Conservation (phyloP, 2,329 filamentous ascomycete genomes). For the Colletotrichum orchidophilum region DNA sequence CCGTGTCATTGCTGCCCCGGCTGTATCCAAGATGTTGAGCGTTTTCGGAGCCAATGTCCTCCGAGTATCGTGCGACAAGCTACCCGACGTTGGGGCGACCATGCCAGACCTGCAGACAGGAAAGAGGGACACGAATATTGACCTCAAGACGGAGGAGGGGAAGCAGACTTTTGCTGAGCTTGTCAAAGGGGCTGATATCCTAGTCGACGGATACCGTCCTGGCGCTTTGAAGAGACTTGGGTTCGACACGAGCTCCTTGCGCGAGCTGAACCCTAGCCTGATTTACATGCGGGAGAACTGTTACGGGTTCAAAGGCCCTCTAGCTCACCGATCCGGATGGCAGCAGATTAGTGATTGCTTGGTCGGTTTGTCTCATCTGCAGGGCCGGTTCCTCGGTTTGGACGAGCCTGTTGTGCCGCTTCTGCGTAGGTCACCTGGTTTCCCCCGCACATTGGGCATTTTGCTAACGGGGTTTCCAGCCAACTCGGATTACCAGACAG, state of each 20-base stretch:
- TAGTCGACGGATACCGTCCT: constrained; percentile 47
- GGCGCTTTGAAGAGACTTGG: constrained; percentile 43
- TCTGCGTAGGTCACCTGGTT: constrained; percentile 25
- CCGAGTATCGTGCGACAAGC: constrained; percentile 37
- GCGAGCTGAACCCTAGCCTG: constrained; percentile 38
- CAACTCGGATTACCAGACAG: constrained; percentile 39
- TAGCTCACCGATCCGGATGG: constrained; percentile 45
- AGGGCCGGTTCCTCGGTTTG: constrained; percentile 49
- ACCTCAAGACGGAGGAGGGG: constrained; percentile 42
- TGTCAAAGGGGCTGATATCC: constrained; percentile 44
- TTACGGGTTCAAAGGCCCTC: constrained; percentile 46
- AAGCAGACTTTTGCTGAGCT: constrained; percentile 35
- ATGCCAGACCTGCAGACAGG: constrained; percentile 45
- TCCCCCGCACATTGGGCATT: no score
- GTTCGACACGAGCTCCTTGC: constrained; percentile 37
- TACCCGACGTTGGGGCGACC: constrained; percentile 43
- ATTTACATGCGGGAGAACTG: constrained; percentile 48
- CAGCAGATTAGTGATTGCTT: constrained; percentile 51
- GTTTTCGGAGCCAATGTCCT: constrained; percentile 44
- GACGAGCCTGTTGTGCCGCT: constrained; percentile 39
- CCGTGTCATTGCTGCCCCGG: constrained; percentile 36
- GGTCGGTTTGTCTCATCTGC: constrained; percentile 47
- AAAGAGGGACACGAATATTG: constrained; percentile 43
- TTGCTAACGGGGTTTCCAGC: background rate
- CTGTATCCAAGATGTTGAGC: constrained; percentile 43